Evolutionary conservation across 1,139 yeast species (phyloP).

Genomic region (Yamadazyma oceani): DNA sequence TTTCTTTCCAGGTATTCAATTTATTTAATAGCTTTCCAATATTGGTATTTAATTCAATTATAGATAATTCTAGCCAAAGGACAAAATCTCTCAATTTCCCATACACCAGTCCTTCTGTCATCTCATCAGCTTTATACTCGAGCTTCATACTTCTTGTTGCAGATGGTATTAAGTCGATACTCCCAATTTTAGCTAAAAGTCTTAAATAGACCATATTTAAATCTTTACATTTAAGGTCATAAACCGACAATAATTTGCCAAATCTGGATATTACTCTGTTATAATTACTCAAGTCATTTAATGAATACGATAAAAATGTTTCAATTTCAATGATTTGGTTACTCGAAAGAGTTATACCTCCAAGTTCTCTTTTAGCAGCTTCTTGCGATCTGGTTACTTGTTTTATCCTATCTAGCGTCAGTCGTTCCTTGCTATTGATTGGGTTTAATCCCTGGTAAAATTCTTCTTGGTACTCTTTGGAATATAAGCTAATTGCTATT

Average conservation of each 20-base stretch:
- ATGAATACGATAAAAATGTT: conserved; percentile 54
- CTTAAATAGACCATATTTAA: conserved; percentile 24
- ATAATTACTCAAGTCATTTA: conserved; percentile 44
- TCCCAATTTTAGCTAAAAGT: conserved; percentile 17
- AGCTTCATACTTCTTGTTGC: conserved; percentile 7
- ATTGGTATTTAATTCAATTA: conserved; percentile 38
- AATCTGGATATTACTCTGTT: conserved; percentile 32
- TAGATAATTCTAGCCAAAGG: conserved; percentile 31
- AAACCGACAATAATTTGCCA: conserved; percentile 43
- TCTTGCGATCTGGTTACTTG: conserved; percentile 22
- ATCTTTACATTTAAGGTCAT: conserved; percentile 48
- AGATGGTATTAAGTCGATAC: conserved; percentile 10
- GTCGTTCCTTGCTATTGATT: conserved; percentile 17
- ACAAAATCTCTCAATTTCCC: conserved; percentile 21
- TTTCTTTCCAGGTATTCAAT: conserved; percentile 54
- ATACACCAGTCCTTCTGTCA: conserved; percentile 14
- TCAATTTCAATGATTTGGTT: conserved; percentile 49
- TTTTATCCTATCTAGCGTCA: conserved; percentile 37
- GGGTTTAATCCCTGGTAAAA: conserved; percentile 7
- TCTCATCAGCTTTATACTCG: conserved; percentile 15
- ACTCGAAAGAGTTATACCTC: conserved; percentile 26
- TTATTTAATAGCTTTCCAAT: conserved; percentile 38
- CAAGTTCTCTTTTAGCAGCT: conserved; percentile 16
- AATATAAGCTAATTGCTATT: conserved; percentile 33
- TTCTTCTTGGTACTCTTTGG: conserved; percentile 2